A percentile compares a stretch with the other conserved stretches of the same genome.
Conservation (phyloP, 345 rosid genomes). For the Ricinus communis region DNA sequence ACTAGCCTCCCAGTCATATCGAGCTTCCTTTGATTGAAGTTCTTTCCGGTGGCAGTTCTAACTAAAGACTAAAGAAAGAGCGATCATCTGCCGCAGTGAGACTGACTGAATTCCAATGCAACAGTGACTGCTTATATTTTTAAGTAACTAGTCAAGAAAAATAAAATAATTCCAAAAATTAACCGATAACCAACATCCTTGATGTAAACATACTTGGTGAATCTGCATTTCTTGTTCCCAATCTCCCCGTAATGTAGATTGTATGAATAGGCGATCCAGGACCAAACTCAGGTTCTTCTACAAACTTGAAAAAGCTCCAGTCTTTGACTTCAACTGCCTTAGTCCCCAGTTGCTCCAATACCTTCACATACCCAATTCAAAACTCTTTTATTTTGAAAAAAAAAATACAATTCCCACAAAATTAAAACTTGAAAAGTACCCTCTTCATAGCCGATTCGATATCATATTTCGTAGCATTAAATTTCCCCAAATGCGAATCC, state of each 20-base stretch:
- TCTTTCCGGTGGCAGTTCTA: too few species aligned
- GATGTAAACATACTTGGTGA: conserved; percentile 44
- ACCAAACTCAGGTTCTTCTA: conserved; percentile 83
- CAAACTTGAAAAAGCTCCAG: conserved; percentile 59
- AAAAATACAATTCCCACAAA: not conserved
- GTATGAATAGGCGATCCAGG: conserved; percentile 54
- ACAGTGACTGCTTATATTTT: not conserved
- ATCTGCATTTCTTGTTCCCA: conserved; percentile 23
- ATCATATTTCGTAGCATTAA: conserved; percentile 45
- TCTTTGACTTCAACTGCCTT: conserved; percentile 41
- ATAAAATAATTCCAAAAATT: not conserved
- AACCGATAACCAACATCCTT: not conserved
- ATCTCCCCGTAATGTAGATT: conserved; percentile 52
- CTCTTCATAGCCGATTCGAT: conserved; percentile 39
- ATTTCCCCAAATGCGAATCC: conserved; percentile 36
- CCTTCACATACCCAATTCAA: conserved; percentile 34
- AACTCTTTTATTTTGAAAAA: not conserved
- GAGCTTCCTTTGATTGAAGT: too few species aligned
- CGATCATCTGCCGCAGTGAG: too few species aligned
- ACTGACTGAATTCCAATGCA: not conserved
- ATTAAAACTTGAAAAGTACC: conserved; percentile 32
- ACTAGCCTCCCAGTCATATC: too few species aligned
- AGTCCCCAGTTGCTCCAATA: conserved; percentile 51
- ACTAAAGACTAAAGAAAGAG: too few species aligned
- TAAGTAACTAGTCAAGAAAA: not conserved